phyloP scores from a whole-genome alignment of 2,329 filamentous ascomycete genomes.

The Fusarium zealandicum region DNA sequence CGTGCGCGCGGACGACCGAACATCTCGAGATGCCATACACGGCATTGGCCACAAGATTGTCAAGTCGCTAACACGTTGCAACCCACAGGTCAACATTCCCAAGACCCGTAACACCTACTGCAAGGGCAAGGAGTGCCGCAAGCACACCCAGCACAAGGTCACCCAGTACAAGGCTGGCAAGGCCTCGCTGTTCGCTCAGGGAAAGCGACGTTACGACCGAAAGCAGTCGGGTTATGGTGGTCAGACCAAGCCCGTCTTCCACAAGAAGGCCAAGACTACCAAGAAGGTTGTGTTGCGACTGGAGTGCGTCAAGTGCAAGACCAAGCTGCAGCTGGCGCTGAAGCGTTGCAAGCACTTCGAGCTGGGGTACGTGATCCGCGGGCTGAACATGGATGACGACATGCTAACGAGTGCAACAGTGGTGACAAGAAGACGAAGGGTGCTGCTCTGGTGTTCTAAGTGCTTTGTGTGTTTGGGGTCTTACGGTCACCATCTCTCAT shows the following conservation, averaged over 20 bases:
- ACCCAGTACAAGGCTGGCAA: slow-evolving; percentile 98
- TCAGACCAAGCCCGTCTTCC: slow-evolving; percentile 99
- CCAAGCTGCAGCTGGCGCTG: slow-evolving; percentile 95
- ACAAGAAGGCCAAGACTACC: slow-evolving; percentile 99
- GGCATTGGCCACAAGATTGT: slow-evolving; percentile 13
- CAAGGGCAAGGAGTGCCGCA: slow-evolving; percentile 94
- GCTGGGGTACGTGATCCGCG: slow-evolving; percentile 77
- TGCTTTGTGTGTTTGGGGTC: slow-evolving; percentile 57
- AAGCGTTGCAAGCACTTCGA: slow-evolving; percentile 99
- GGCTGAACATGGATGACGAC: background rate
- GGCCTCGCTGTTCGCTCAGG: slow-evolving; percentile 95
- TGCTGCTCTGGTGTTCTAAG: slow-evolving; percentile 99
- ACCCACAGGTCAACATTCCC: slow-evolving; percentile 88
- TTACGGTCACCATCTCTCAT: slow-evolving; percentile 49
- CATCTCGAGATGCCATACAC: slow-evolving; percentile 19
- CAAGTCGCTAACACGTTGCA: slow-evolving; percentile 44
- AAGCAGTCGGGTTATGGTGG: slow-evolving; percentile 99
- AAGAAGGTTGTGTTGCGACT: slow-evolving; percentile 99
- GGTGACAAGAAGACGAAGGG: slow-evolving; percentile 99
- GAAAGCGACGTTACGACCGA: slow-evolving; percentile 99
- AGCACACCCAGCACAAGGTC: slow-evolving; percentile 91
- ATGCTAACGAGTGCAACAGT: slow-evolving; percentile 65
- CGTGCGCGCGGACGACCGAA: slow-evolving; percentile 16
- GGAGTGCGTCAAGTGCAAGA: slow-evolving; percentile 98
- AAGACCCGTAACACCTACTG: slow-evolving; percentile 98